Percentiles rank a stretch among this genome's conserved stretches.
phyloP scores from a whole-genome alignment of 176 grass and related monocot species.

The Paspalum notatum region DNA sequence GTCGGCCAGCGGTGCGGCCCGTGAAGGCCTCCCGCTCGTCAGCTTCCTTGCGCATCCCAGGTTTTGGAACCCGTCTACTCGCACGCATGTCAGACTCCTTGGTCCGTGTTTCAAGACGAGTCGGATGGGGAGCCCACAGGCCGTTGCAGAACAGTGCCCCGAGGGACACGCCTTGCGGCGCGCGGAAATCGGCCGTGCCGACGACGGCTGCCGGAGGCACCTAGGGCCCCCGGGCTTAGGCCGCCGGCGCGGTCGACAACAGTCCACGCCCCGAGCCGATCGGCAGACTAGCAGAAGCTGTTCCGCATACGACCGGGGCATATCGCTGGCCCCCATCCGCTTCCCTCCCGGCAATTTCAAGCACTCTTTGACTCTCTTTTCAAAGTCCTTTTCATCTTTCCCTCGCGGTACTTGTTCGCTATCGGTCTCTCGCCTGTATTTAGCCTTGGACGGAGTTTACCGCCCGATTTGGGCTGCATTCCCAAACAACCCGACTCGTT shows the following conservation, averaged over 20 bases:
- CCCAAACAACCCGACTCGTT: constrained; percentile 64
- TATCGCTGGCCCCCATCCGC: constrained; percentile 67
- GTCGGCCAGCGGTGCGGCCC: constrained; percentile 49
- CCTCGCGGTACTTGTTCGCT: constrained; percentile 72
- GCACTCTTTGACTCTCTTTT: constrained; percentile 84
- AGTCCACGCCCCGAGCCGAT: neutral
- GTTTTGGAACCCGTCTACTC: constrained; percentile 1
- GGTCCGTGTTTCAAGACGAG: constrained; percentile 86
- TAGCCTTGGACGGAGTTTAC: constrained; percentile 68
- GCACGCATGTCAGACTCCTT: constrained; percentile 75
- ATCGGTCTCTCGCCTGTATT: constrained; percentile 74
- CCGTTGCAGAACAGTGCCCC: no score
- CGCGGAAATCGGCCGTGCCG: no score
- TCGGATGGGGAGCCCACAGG: constrained; percentile 39
- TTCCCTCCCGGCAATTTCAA: constrained; percentile 79
- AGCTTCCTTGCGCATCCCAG: constrained; percentile 5
- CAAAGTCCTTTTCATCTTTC: constrained; percentile 81
- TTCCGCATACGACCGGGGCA: constrained; percentile 35
- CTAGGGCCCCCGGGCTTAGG: neutral
- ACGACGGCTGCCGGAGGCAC: no score
- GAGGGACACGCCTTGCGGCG: no score
- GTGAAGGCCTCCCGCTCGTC: neutral
- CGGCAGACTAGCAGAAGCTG: neutral
- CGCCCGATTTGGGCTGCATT: constrained; percentile 51
- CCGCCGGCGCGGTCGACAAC: neutral